Evolutionary conservation across 441 rosid genomes (phyloP).

Genomic region (Gossypium schwendimanii): DNA sequence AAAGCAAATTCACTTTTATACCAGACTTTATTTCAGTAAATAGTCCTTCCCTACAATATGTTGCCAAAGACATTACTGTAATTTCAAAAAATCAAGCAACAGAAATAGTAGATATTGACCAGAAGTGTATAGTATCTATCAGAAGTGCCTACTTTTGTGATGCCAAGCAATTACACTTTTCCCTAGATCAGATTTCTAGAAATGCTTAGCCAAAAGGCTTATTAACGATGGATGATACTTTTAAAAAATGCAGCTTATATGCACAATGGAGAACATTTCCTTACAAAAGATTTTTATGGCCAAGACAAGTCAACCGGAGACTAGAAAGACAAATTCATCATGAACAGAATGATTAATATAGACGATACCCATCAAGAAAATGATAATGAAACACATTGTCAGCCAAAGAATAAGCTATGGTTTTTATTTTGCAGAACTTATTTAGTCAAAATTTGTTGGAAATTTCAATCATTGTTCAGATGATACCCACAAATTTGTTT

Average conservation of each 20-base stretch:
- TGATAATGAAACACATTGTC: neutral
- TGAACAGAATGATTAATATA: conserved; percentile 2
- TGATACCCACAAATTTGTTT: neutral
- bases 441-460: neutral
- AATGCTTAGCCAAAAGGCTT: neutral
- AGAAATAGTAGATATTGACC: neutral
- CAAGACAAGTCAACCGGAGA: neutral
- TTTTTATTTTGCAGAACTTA: neutral
- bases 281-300: neutral
- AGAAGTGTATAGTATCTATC: neutral
- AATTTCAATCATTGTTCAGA: neutral
- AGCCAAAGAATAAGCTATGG: neutral
- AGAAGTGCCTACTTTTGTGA: neutral
- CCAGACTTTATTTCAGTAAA: neutral
- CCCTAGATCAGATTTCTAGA: too few species aligned
- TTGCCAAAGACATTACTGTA: neutral
- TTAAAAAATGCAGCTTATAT: conserved; percentile 1
- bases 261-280: neutral
- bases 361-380: neutral
- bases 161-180: neutral
- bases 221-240: neutral
- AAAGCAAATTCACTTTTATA: neutral
- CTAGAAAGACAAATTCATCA: neutral
- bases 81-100: neutral
- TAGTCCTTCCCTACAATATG: neutral